Percentiles rank a stretch among this genome's conserved stretches.
These are phyloP conservation scores for Populus pruinosa DNA, from an alignment of 345 rosid species.

Conservation along the genomic window DNA sequence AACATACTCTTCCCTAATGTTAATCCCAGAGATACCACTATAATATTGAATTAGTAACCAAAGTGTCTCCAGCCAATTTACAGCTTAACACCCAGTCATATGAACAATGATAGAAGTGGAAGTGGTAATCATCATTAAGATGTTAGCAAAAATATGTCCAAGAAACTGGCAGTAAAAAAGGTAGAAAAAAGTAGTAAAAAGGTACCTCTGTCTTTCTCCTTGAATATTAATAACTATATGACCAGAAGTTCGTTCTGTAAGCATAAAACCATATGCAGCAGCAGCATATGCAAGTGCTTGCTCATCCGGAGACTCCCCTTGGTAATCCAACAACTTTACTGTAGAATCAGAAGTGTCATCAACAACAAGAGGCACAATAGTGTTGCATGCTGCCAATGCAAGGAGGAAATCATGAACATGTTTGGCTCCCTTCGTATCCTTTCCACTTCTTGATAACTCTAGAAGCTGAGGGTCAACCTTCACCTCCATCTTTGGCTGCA, in stretches of 20 bases:
- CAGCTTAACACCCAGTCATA: neutral
- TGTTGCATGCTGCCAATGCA: constrained; percentile 93
- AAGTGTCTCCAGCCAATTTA: too few species aligned
- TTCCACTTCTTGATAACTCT: constrained; percentile 43
- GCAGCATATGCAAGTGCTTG: neutral
- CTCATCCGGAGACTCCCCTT: constrained; percentile 3
- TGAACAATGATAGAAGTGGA: neutral
- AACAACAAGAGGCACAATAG: constrained; percentile 73
- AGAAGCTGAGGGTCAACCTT: constrained; percentile 63
- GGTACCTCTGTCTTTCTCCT: constrained; percentile 84
- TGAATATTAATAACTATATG: constrained; percentile 78
- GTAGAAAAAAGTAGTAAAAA: neutral
- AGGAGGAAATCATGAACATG: constrained; percentile 76
- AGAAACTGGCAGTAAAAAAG: neutral
- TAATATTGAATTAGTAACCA: too few species aligned
- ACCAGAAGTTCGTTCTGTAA: constrained; percentile 38
- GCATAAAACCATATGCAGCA: neutral
- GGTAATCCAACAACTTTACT: constrained; percentile 59
- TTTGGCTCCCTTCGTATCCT: constrained; percentile 43
- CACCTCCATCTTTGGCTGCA: constrained; percentile 85
- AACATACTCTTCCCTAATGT: too few species aligned
- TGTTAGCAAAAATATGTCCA: neutral
- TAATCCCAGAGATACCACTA: too few species aligned
- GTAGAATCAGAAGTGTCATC: constrained; percentile 66
- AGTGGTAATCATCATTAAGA: neutral